These are phyloP conservation scores for Suhomyces sp. DNA, from an alignment of 805 yeast species.

Conservation along the genomic window DNA sequence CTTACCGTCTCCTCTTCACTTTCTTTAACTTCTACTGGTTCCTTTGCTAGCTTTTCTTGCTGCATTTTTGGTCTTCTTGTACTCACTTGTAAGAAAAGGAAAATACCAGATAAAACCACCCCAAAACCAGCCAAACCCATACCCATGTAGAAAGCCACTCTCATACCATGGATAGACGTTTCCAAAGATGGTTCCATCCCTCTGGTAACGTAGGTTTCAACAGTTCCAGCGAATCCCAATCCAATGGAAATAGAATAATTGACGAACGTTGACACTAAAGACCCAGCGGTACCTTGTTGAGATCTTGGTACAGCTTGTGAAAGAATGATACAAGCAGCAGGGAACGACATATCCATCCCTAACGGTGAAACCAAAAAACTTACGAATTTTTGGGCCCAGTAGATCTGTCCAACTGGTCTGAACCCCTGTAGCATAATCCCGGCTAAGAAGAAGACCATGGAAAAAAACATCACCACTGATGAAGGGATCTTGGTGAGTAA, in stretches of 20 bases:
- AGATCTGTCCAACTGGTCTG: constrained; percentile 18
- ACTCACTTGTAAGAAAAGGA: constrained; percentile 13
- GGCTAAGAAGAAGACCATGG: constrained; percentile 13
- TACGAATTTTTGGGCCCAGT: constrained; percentile 19
- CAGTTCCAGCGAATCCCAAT: constrained; percentile 36
- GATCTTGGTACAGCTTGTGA: constrained; percentile 12
- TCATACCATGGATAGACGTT: constrained; percentile 21
- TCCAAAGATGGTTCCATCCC: constrained; percentile 14
- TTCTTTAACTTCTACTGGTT: too few relatives aligned
- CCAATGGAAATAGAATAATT: constrained; percentile 30
- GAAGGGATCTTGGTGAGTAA: constrained; percentile 11
- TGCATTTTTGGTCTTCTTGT: constrained; percentile 1
- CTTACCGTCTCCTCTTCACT: too few relatives aligned
- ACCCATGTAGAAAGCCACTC: constrained; percentile 30
- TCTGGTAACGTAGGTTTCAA: constrained; percentile 26
- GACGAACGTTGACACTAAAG: constrained; percentile 18
- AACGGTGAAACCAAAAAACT: constrained; percentile 12
- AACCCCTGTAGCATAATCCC: constrained; percentile 16
- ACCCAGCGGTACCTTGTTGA: constrained; percentile 20
- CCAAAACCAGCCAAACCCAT: constrained; percentile 37
- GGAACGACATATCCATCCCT: constrained; percentile 22
- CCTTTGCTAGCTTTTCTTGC: too few relatives aligned
- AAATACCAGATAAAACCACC: constrained; percentile 18
- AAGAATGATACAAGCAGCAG: constrained; percentile 17
- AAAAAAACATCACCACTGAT: constrained; percentile 13